Evolutionary conservation across 345 rosid species (phyloP), one percentile per base, ranked within the genome.

Genomic region (Hypericum androsaemum): DNA sequence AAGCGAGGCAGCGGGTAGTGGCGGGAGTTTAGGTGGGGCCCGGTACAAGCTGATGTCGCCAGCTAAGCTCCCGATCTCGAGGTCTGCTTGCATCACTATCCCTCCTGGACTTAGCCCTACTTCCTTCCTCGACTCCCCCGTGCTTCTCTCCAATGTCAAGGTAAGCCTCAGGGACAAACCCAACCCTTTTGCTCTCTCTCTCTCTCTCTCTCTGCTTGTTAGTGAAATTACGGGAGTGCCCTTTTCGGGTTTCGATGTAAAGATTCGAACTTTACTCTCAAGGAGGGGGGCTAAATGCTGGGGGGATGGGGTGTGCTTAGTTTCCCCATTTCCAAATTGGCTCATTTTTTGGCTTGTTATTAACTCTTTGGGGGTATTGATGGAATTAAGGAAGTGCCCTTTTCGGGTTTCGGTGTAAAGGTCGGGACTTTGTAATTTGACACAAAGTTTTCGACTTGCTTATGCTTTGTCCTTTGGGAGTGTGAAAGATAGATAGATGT

Each of bases 31-130:
- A 22, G 69, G 77, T 11, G 81, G 92, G 39, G 95, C 99, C 6
- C 74, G 95, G 77, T 94, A 94, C 67, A 85, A 77, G 86, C 79
- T 94, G 11, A 80, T 94, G 82, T 87, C 99, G 39, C 99, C 99
- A 52, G 94, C 97, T 13, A 94, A 81, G 87, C 84, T 94, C 40
- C 97, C 99, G 82, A 94, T 88, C 89, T 88, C 95, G 43, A 72
- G 99, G 72, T 74, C 89, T 7, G 50, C 81, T 39, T 80, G 82
- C 54, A 74, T 83, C 59, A 76, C 80, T 63, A 74, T 86, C 71
- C 94, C 95, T 54, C 89, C 95, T 8, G 94, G 90, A 7, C 75
- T 81, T 57, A 88, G 95, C 57, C 97, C 99, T 43, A 80, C 98
- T 6, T 85, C 99, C 43, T 88, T 86, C 63, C 54, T 94, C 66